Conservation (phyloP, 2,329 filamentous ascomycete species). For the Pseudocercospora cruenta region DNA sequence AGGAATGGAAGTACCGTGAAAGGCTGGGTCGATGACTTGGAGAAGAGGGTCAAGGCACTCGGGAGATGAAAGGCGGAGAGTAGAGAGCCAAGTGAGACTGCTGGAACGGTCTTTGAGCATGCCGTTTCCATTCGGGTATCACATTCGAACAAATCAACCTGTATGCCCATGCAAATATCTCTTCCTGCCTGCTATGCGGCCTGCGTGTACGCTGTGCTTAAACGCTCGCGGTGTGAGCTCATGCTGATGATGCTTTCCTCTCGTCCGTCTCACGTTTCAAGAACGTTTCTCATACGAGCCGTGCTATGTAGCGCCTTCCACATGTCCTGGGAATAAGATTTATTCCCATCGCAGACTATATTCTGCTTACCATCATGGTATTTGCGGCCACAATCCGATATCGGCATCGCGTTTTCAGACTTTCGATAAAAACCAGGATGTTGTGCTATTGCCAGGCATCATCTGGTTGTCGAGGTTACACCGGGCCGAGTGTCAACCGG, state of each 20-base stretch:
- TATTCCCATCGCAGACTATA: neutral
- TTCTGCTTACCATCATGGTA: neutral
- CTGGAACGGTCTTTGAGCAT: neutral
- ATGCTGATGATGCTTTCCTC: slow-evolving; percentile 1
- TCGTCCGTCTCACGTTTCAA: neutral
- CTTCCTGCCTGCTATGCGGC: neutral
- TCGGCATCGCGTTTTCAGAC: neutral
- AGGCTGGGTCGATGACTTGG: slow-evolving; percentile 84
- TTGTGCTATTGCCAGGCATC: neutral
- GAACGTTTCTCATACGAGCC: neutral
- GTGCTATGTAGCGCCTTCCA: neutral
- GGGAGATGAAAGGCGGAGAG: slow-evolving; percentile 11
- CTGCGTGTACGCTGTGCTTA: neutral
- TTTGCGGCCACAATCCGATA: neutral
- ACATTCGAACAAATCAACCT: neutral
- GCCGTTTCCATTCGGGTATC: neutral
- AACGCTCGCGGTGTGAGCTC: neutral
- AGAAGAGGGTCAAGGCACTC: slow-evolving; percentile 68
- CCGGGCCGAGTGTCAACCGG: neutral
- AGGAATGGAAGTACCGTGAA: slow-evolving; percentile 84
- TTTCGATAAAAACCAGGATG: neutral
- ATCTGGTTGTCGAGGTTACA: neutral
- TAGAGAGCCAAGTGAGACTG: no score
- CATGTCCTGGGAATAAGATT: neutral
- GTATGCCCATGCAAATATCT: neutral